Evolutionary conservation across 768 basidiomycete genomes (phyloP), one percentile per base, ranked within the genome.

Genomic region (Lentinula sp.): DNA sequence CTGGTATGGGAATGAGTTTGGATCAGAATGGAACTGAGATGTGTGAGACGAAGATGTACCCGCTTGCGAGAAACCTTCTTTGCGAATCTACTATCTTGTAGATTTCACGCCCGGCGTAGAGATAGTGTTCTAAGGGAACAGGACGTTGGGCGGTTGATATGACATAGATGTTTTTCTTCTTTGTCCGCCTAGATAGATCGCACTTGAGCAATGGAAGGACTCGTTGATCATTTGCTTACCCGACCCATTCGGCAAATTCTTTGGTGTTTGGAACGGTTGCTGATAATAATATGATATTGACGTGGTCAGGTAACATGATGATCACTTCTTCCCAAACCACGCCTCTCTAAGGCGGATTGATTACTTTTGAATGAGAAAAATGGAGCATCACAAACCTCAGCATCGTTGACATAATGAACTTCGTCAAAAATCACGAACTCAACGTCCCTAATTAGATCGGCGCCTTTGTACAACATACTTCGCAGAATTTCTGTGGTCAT

Each of bases 251-350:
- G 4, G 97, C 97, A 69, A 99, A 99, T 69, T 98, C 97, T 70
- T 89, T 93, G 11, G 95, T 93, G 69, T 99, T 99, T 7, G 97
- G 95, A 0, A 99, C 96, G 2, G 97, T 99, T 8, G 97, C 97
- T 2, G 95, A 98, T 15, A 99, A 78, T 46, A 99, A 78, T 59
- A 99, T 98, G 69, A 99, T 98, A 72, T 91, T 96, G 71, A 98
- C 91, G 73, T 99, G 96, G 65, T 98, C 97, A 0, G 97, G 97
- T 11, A 99, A 80, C 95, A 99, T 98, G 71, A 99, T 99, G 65
- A 99, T 99, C 31, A 99, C 96, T 75, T 99, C 96, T 74, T 99
- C 96, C 97, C 97, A 99, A 11, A 99, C 97, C 16, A 99, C 97
- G 43, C 97, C 97, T 70, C 97, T 83, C 96, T 98, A 69, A 45